Evolutionary conservation across 2,329 filamentous ascomycete species (phyloP), one percentile per base, ranked within the genome.

Genomic region (Xylariomycetidae sp.): DNA sequence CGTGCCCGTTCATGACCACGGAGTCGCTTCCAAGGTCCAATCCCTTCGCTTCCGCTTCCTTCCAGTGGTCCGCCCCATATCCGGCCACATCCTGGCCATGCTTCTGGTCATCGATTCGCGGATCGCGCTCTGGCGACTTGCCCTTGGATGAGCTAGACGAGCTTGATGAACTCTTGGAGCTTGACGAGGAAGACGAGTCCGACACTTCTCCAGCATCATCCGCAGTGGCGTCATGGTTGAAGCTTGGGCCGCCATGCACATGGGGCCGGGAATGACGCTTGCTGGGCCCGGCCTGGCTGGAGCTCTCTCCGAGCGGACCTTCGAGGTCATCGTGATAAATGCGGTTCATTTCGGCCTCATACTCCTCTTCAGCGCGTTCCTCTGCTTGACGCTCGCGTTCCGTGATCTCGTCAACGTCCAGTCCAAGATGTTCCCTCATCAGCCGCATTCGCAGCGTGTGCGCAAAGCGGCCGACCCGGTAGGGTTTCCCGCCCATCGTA

Each of bases 371-470:
- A 10, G 70, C 65, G 46, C 82, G 79, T 30, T 77, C 58, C 48
- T 88, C 81, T 18, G 76, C 75, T 46, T 76, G 72, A 31, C 82
- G 72, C 46, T 88, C 81, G 40, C 90, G 78, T 52, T 92, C 86
- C 52, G 85, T 77, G 39, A 95, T 81, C 51, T 86, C 85, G 57
- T 98, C 92, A 4, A 95, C 87, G 53, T 96, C 89, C 24, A 96
- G 68, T n/a, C 92, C 92, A 19, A 98, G 69, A 64, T 98, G 92
- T 60, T 98, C 92, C 42, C 90, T 77, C 92, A 96, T 96, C 30
- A 96, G 69, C 17, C 92, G 83, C 67, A 95, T 80, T 19, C 92
- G 86, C 32, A 98, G 73, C 0, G 87, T 92, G 57, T 96, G 89
- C 5, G 92, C 85, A 59, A 95, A 98, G 17, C 86, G 79, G 26